These are phyloP conservation scores for Ophiosphaerella korrae DNA, from an alignment of 2,329 filamentous ascomycete species.

Conservation along the genomic window DNA sequence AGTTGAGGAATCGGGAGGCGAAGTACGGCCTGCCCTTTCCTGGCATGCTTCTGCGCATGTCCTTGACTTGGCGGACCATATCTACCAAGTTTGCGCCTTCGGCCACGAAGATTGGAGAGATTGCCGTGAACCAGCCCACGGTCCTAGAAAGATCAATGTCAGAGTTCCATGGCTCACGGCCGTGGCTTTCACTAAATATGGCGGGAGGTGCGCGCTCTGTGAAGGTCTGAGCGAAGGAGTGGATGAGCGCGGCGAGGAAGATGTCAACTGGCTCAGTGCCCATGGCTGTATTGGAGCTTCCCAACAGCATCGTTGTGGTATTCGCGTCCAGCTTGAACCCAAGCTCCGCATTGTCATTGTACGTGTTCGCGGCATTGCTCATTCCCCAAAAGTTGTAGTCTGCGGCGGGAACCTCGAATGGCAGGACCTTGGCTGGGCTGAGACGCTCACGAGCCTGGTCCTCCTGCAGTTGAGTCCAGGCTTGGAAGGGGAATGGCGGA, in stretches of 20 bases:
- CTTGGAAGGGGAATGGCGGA: constrained; percentile 11
- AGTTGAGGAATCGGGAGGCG: not conserved
- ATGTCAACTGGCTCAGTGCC: constrained; percentile 44
- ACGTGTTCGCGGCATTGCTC: constrained; percentile 2
- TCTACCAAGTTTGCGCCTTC: constrained; percentile 48
- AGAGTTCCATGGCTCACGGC: constrained; percentile 12
- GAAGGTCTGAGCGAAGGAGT: constrained; percentile 56
- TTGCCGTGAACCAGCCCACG: constrained; percentile 17
- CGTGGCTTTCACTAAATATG: constrained; percentile 17
- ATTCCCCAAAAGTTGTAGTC: constrained; percentile 6
- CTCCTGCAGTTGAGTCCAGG: constrained; percentile 11
- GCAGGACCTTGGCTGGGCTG: not conserved
- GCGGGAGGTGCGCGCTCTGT: constrained; percentile 54
- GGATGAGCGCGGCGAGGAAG: constrained; percentile 55
- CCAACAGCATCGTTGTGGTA: too few species aligned
- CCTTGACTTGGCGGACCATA: constrained; percentile 27
- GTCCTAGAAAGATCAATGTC: constrained; percentile 17
- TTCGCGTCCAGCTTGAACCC: not conserved
- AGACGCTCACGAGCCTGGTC: not conserved
- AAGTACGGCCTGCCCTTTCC: constrained; percentile 1
- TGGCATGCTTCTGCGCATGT: constrained; percentile 7
- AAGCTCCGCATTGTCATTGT: constrained; percentile 3
- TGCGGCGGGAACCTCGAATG: constrained; percentile 1
- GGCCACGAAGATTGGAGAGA: constrained; percentile 31
- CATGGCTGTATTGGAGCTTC: not conserved